Conservation (phyloP, 768 basidiomycete genomes). For the Agrocybe chaxingu region DNA sequence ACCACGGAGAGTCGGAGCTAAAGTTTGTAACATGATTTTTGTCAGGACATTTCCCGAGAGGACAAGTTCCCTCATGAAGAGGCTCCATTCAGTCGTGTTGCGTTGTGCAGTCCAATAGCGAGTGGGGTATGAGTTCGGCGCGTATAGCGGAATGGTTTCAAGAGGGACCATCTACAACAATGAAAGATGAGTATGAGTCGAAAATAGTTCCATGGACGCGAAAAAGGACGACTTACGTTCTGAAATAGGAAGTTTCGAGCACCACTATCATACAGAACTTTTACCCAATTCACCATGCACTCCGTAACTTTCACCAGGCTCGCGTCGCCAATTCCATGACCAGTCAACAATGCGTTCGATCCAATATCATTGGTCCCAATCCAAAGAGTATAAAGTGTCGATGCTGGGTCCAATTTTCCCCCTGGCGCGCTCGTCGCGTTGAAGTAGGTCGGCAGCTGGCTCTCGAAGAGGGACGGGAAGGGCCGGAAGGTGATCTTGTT, state of each 20-base stretch:
- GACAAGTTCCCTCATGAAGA: constrained; percentile 52
- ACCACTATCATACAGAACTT: constrained; percentile 50
- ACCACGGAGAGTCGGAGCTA: constrained; percentile 44
- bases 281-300: constrained; percentile 62
- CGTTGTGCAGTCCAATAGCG: constrained; percentile 47
- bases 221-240: constrained; percentile 40
- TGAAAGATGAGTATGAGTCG: constrained; percentile 1
- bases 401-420: constrained; percentile 32
- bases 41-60: constrained; percentile 50
- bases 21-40: constrained; percentile 44
- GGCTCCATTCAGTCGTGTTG: constrained; percentile 57
- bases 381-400: constrained; percentile 66
- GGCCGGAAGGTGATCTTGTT: constrained; percentile 57
- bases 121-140: constrained; percentile 43
- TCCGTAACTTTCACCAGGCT: constrained; percentile 55
- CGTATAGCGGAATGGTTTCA: constrained; percentile 44
- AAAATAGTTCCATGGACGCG: neutral
- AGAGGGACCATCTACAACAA: constrained; percentile 52
- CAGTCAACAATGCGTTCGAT: constrained; percentile 48
- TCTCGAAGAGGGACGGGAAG: constrained; percentile 57
- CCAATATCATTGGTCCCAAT: constrained; percentile 70
- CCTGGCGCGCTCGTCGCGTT: constrained; percentile 17
- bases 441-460: constrained; percentile 54
- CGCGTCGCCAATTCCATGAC: constrained; percentile 34
- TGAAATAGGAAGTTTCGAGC: constrained; percentile 69